These are phyloP conservation scores for Picochlorum sp. DNA, from an alignment of 139 green algal genomes.

Conservation along the genomic window DNA sequence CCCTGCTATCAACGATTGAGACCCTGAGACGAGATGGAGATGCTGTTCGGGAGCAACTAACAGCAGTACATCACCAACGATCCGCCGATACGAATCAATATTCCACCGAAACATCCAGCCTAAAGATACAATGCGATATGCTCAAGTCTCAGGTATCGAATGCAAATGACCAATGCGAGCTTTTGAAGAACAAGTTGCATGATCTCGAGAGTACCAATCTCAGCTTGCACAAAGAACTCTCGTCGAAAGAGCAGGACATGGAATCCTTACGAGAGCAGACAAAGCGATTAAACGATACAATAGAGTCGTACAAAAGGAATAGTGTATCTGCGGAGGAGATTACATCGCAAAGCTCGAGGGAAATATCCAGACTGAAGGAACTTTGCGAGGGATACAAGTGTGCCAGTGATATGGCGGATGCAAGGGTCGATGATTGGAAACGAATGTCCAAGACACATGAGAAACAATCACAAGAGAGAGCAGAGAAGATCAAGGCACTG, in stretches of 20 bases:
- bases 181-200: neutral
- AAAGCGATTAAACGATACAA: no score
- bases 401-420: neutral
- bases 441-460: neutral
- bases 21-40: neutral
- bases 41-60: neutral
- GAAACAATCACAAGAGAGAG: neutral
- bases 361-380: neutral
- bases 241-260: no score
- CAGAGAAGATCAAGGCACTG: neutral
- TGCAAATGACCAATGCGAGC: neutral
- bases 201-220: no score
- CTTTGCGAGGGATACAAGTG: conserved; percentile 13
- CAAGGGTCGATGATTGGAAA: conserved; percentile 8
- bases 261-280: no score
- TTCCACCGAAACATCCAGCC: neutral
- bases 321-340: no score
- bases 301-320: no score
- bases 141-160: neutral
- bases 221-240: no score
- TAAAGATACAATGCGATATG: neutral
- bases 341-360: neutral
- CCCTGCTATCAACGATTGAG: conserved; percentile 12
- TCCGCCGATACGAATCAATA: neutral
- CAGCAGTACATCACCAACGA: neutral